phyloP scores from a whole-genome alignment of 2,329 filamentous ascomycete genomes.

The Cylindrodendrum hubeiense region DNA sequence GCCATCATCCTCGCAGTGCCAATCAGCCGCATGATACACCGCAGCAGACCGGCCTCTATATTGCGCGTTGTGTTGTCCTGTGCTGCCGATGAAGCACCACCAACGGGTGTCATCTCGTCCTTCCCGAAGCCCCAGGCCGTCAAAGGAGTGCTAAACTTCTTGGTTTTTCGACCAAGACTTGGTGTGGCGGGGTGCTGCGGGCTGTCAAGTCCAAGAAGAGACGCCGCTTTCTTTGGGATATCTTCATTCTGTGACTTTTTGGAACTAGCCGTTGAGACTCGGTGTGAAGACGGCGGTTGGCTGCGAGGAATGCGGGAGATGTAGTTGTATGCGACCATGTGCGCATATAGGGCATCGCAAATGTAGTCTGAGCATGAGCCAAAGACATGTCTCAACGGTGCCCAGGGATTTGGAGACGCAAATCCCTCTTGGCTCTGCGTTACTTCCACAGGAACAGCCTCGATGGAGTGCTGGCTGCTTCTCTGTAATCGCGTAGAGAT shows the following conservation, averaged over 20 bases:
- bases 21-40: slow-evolving; percentile 64
- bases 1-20: slow-evolving; percentile 59
- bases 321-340: slow-evolving; percentile 71
- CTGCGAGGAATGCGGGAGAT: slow-evolving; percentile 52
- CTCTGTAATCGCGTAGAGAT: slow-evolving; percentile 30
- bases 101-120: slow-evolving; percentile 41
- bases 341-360: slow-evolving; percentile 70
- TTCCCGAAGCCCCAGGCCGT: slow-evolving; percentile 41
- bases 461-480: slow-evolving; percentile 21
- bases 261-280: slow-evolving; percentile 26
- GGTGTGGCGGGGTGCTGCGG: slow-evolving; percentile 33
- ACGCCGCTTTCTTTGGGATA: slow-evolving; percentile 66
- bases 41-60: slow-evolving; percentile 62
- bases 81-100: slow-evolving; percentile 28
- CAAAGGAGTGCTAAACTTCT: slow-evolving; percentile 44
- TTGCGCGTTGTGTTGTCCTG: slow-evolving; percentile 55
- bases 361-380: slow-evolving; percentile 65
- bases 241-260: slow-evolving; percentile 47
- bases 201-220: slow-evolving; percentile 60
- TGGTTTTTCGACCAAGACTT: slow-evolving; percentile 39
- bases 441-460: slow-evolving; percentile 20
- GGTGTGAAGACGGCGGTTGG: slow-evolving; percentile 32
- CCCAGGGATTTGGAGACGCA: slow-evolving; percentile 53
- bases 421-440: slow-evolving; percentile 29
- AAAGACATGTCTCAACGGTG: slow-evolving; percentile 64